Conservation (phyloP, 2,329 filamentous ascomycete species). For the Didymella keratinophila region DNA sequence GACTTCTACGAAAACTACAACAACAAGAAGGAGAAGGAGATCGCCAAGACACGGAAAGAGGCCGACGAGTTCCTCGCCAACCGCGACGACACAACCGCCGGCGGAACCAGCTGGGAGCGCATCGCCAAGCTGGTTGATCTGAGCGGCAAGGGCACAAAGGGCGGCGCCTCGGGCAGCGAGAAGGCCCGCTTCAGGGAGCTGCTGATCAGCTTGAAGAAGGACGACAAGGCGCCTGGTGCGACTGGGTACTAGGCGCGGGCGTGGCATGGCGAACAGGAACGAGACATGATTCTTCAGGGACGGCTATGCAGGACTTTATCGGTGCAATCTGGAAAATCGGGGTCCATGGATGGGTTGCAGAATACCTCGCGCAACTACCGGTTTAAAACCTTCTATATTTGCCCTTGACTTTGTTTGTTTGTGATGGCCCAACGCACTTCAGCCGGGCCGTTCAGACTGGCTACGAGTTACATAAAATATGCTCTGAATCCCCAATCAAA, state of each 20-base stretch:
- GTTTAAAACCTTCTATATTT: constrained; percentile 26
- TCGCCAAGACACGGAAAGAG: constrained; percentile 86
- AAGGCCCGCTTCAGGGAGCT: constrained; percentile 97
- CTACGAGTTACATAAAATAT: too few relatives aligned
- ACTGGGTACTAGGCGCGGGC: constrained; percentile 50
- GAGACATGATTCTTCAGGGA: constrained; percentile 21
- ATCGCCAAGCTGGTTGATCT: constrained; percentile 98
- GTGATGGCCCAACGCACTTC: neutral
- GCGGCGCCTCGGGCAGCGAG: constrained; percentile 86
- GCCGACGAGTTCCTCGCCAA: constrained; percentile 90
- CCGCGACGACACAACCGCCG: constrained; percentile 90
- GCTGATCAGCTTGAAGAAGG: constrained; percentile 86
- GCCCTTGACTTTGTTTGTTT: neutral
- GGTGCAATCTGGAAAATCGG: constrained; percentile 24
- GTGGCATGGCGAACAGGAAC: constrained; percentile 2
- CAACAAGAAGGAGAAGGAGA: constrained; percentile 93
- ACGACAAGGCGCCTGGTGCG: constrained; percentile 79
- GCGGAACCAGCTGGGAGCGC: constrained; percentile 97
- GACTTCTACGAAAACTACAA: constrained; percentile 99
- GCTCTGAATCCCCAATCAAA: too few relatives aligned
- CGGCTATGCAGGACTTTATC: constrained; percentile 22
- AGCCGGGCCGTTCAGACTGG: too few relatives aligned
- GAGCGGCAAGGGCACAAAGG: constrained; percentile 88
- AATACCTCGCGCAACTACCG: constrained; percentile 31
- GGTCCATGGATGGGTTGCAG: constrained; percentile 35